Percentiles rank a stretch among this genome's conserved stretches.
phyloP scores from a whole-genome alignment of 495 filamentous ascomycete species.

The Lepidopterella palustris region DNA sequence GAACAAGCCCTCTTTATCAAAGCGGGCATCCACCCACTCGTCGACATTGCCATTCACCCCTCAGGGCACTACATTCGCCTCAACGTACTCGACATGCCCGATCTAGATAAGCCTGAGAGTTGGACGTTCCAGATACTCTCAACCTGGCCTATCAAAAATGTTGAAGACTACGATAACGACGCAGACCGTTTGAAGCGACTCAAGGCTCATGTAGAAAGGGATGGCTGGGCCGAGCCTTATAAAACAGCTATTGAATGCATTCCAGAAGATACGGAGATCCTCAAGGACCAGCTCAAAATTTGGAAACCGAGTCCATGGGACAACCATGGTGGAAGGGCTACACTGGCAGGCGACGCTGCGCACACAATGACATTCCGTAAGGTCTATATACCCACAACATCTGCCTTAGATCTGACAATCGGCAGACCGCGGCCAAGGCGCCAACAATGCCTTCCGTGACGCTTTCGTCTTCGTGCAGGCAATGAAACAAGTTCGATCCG shows the following conservation, averaged over 20 bases:
- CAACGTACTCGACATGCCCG: constrained; percentile 28
- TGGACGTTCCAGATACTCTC: constrained; percentile 39
- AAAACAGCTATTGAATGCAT: constrained; percentile 40
- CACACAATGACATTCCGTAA: constrained; percentile 59
- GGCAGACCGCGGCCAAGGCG: constrained; percentile 48
- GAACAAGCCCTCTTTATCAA: constrained; percentile 33
- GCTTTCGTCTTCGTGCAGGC: constrained; percentile 12
- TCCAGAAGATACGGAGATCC: constrained; percentile 41
- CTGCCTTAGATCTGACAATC: neutral
- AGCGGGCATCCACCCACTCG: constrained; percentile 28
- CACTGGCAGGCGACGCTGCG: constrained; percentile 53
- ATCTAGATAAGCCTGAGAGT: constrained; percentile 31
- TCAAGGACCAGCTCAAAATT: constrained; percentile 34
- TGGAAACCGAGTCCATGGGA: constrained; percentile 45
- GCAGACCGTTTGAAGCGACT: constrained; percentile 37
- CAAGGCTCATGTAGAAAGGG: constrained; percentile 34
- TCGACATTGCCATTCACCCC: constrained; percentile 29
- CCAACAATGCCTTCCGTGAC: constrained; percentile 44
- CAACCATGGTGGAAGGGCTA: constrained; percentile 43
- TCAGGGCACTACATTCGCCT: constrained; percentile 21
- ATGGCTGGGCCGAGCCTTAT: constrained; percentile 38
- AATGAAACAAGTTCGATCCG: constrained; percentile 1
- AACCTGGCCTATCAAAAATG: constrained; percentile 31
- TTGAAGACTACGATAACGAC: constrained; percentile 19
- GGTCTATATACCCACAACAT: constrained; percentile 24